Evolutionary conservation across 768 basidiomycete species (phyloP), one percentile per base, ranked within the genome.

Genomic region (Neoboletus subvelutipes): DNA sequence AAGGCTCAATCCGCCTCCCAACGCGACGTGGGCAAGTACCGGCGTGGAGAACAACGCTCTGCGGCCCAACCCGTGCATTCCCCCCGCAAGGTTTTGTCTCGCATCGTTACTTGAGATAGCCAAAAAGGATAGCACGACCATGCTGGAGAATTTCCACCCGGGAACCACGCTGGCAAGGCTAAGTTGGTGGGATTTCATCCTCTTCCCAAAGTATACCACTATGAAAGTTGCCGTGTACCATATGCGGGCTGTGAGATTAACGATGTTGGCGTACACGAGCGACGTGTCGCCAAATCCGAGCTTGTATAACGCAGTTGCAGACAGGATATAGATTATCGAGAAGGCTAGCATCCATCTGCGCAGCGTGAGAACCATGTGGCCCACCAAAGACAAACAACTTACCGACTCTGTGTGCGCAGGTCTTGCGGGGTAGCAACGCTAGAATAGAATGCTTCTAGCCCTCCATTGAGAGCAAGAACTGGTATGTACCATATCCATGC

Each of bases 401-500:
- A 82, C 79, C 83, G 77, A 64, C 86, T 88, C 70, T 96, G 94
- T 8, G 67, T 69, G 45, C 76, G 82, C 11, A 99, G 73, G 69
- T 94, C 87, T 1, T 71, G 63, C 0, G 87, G 78, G 2, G 79
- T 77, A 1, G 93, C 90, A 2, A 87, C 85, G 53, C 91, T 88
- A 3, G 90, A 84, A 62, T 96, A 79, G 71, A 97, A 95, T 0
- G 95, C 92, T 68, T 99, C 97, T 18, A 96, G 75, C 0, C 91
- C 83, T 2, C 97, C 97, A 67, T 99, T 99, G 61, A 93, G 74
- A 6, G 90, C 90, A 65, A 99, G 80, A 22, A 90, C 80, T 1
- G 97, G 97, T 61, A 98, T 87, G 64, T 95, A 96, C 77, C 83
- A 88, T 24, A 92, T 72, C 83, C 94, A 99, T 1, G 87, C 84